Evolutionary conservation across 2,329 filamentous ascomycete species (phyloP).

Genomic region (Pseudogymnoascus sp.): DNA sequence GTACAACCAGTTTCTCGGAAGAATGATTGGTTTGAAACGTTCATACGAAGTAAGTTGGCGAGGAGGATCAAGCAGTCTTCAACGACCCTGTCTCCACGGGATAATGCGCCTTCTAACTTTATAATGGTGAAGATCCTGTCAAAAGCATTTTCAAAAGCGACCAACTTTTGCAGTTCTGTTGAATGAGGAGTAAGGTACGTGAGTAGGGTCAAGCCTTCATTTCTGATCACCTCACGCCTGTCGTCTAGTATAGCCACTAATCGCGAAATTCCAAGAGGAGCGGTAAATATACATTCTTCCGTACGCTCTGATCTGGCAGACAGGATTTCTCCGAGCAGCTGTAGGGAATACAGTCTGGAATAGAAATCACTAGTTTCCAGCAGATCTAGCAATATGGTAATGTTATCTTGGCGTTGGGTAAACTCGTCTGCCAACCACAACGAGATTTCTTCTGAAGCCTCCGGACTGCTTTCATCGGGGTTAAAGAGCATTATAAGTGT

Average conservation of each 20-base stretch:
- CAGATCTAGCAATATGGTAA: constrained; percentile 80
- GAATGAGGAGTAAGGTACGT: constrained; percentile 83
- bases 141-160: constrained; percentile 92
- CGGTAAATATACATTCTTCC: constrained; percentile 87
- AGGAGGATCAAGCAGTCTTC: constrained; percentile 90
- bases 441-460: constrained; percentile 92
- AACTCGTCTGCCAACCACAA: constrained; percentile 97
- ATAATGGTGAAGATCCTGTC: constrained; percentile 79
- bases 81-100: constrained; percentile 74
- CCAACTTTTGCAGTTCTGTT: constrained; percentile 83
- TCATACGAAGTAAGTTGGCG: constrained; percentile 79
- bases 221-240: constrained; percentile 74
- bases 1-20: constrained; percentile 88
- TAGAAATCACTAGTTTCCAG: constrained; percentile 84
- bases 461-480: constrained; percentile 63
- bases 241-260: constrained; percentile 81
- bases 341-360: constrained; percentile 80
- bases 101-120: constrained; percentile 68
- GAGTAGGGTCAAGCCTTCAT: constrained; percentile 78
- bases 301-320: constrained; percentile 81
- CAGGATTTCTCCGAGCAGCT: constrained; percentile 80
- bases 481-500: constrained; percentile 89
- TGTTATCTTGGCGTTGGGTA: constrained; percentile 94
- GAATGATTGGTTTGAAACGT: constrained; percentile 84
- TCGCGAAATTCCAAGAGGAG: constrained; percentile 78